Evolutionary conservation across 352 stramenopile species (phyloP).

Genomic region (Globisporangium canariense): DNA sequence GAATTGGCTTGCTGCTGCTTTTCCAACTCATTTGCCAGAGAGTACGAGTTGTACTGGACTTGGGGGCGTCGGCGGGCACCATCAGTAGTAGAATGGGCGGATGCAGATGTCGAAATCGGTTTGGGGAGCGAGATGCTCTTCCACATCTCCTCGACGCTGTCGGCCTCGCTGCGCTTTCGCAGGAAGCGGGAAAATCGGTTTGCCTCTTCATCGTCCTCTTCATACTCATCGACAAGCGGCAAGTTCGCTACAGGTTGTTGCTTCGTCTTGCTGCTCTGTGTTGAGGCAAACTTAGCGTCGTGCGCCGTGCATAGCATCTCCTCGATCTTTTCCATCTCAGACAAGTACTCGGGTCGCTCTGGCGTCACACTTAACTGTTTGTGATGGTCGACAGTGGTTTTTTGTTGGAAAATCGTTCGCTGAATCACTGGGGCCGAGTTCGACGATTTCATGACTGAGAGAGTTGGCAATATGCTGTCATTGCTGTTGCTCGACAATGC

Average conservation of each 20-base stretch:
- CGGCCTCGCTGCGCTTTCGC: conserved; percentile 7
- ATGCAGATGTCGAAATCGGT: conserved; percentile 14
- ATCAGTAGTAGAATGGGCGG: background rate
- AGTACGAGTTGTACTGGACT: conserved; percentile 42
- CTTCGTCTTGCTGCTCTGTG: conserved; percentile 11
- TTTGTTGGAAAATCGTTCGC: conserved; percentile 1
- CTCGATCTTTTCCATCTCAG: conserved; percentile 56
- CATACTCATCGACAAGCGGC: conserved; percentile 1
- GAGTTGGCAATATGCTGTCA: background rate
- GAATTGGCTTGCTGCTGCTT: conserved; percentile 5
- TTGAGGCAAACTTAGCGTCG: conserved; percentile 13
- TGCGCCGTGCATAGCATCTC: conserved; percentile 33
- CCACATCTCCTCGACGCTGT: conserved; percentile 66
- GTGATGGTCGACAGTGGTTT: background rate
- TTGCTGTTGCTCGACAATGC: background rate
- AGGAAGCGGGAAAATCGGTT: conserved; percentile 18
- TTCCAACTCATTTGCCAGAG: conserved; percentile 19
- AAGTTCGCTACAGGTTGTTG: background rate
- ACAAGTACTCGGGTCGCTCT: conserved; percentile 29
- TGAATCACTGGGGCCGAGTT: conserved; percentile 10
- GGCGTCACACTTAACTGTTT: background rate
- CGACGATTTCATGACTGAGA: conserved; percentile 3
- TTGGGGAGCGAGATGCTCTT: conserved; percentile 34
- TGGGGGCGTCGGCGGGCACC: background rate
- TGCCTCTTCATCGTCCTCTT: background rate